Base-by-base conservation (phyloP, 768 basidiomycete species). In the Amanita rubescens region DNA sequence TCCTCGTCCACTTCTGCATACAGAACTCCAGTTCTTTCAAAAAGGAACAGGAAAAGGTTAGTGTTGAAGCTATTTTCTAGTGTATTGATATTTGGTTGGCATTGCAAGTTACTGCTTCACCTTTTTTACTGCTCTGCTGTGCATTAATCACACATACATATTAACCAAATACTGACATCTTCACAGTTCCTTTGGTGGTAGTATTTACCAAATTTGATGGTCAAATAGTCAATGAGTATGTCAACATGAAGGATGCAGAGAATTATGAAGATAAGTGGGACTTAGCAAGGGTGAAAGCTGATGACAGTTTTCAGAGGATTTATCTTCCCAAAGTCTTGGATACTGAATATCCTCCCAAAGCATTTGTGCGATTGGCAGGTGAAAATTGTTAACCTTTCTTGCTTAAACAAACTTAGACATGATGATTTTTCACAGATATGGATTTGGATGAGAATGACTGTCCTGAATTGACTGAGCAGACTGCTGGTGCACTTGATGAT, bases 131-230 rank as follows among this genome's bases (percentile, higher is more conserved):
- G 27, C 27, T 30, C 27, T 30, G 5, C 27, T 30, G 27, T 30
- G 8, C 8, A 30, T 30, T 30, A 8, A 4, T 30, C 27, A 30
- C n/a, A n/a, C n/a, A n/a, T n/a, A n/a, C n/a, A n/a, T n/a, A n/a
- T n/a, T n/a, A n/a, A n/a, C n/a, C n/a, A n/a, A n/a, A n/a, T n/a
- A n/a, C 11, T 35, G 35, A 35, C 10, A 12, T 5, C 10, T 30
- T 30, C 35, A 35, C 32, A 75, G 73, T 74, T 19, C 72, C 72
- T 3, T 66, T 73, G 2, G 60, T 75, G 24, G 65, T 62, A 0
- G 43, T 75, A 27, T 71, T 74, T 55, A 73, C 69, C 1, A 73
- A 73, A 50, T 66, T 66, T 37, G 72, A 74, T 54, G 65, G 59
- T 20, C 47, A 70, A 10, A 49, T 63, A 39, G 32, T n/a, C 30